A percentile compares a stretch with the other conserved stretches of the same genome.
These are phyloP conservation scores for Kuraishia capsulata DNA, from an alignment of 805 yeast species.

Conservation along the genomic window DNA sequence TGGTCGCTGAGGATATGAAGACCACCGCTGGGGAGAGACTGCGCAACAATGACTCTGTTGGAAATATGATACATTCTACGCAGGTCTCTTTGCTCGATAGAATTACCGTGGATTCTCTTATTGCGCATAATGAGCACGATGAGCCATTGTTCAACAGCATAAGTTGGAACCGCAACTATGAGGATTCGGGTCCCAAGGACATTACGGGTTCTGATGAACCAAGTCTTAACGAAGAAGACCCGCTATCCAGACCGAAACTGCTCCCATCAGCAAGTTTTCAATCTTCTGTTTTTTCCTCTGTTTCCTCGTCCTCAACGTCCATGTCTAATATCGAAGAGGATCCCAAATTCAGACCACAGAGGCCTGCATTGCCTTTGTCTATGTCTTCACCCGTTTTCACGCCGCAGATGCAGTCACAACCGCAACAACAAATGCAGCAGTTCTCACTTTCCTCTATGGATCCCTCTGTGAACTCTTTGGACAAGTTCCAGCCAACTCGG, in stretches of 20 bases:
- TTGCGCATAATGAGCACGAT: conserved; percentile 8
- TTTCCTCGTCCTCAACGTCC: neutral
- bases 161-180: neutral
- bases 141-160: neutral
- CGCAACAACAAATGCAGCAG: no score
- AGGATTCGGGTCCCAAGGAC: neutral
- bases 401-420: neutral
- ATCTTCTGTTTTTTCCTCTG: neutral
- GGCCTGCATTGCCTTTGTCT: neutral
- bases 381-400: neutral
- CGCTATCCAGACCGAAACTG: conserved; percentile 1
- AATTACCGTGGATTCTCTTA: conserved; percentile 10
- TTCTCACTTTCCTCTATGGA: conserved; percentile 27
- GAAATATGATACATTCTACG: conserved; percentile 10
- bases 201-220: conserved; percentile 2
- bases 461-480: conserved; percentile 24
- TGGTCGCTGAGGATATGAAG: conserved; percentile 48
- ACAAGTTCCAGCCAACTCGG: conserved; percentile 20
- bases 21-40: conserved; percentile 49
- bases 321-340: neutral
- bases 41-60: conserved; percentile 18
- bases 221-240: conserved; percentile 9
- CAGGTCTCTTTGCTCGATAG: conserved; percentile 12
- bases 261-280: neutral
- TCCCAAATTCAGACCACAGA: neutral